Conservation (phyloP, 306 rosid species). For the Potentilla sterilis region DNA sequence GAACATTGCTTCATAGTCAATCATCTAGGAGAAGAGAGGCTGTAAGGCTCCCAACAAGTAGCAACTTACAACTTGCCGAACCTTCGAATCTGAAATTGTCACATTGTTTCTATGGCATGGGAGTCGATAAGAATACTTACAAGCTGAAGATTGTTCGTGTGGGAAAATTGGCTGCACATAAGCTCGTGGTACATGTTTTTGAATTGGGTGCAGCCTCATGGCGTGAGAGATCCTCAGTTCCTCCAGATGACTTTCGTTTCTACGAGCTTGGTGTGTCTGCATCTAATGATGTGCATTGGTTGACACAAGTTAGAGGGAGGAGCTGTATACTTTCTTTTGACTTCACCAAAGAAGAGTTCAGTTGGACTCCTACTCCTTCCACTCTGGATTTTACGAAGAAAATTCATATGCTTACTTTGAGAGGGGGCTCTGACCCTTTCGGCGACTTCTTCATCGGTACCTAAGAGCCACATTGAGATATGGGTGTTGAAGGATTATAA, state of each 20-base stretch:
- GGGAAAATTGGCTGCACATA: neutral
- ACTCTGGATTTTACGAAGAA: neutral
- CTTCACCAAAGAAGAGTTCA: neutral
- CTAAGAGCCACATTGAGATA: neutral
- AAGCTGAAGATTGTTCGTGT: neutral
- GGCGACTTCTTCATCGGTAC: neutral
- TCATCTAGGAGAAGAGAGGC: neutral
- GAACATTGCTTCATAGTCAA: neutral
- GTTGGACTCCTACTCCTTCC: neutral
- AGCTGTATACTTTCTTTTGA: neutral
- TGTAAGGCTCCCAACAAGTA: neutral
- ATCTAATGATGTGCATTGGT: neutral
- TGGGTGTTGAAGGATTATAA: neutral
- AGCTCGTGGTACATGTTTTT: neutral
- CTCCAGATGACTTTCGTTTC: neutral
- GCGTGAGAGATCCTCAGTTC: conserved; percentile 2
- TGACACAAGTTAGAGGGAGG: neutral
- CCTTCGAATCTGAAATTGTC: neutral
- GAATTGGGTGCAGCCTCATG: neutral
- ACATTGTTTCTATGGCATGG: neutral
- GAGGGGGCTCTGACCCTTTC: neutral
- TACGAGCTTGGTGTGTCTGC: neutral
- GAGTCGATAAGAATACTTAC: neutral
- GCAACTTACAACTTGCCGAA: neutral
- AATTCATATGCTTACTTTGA: neutral